phyloP scores from a whole-genome alignment of 2,329 filamentous ascomycete species.

The Dactylellina leptospora region DNA sequence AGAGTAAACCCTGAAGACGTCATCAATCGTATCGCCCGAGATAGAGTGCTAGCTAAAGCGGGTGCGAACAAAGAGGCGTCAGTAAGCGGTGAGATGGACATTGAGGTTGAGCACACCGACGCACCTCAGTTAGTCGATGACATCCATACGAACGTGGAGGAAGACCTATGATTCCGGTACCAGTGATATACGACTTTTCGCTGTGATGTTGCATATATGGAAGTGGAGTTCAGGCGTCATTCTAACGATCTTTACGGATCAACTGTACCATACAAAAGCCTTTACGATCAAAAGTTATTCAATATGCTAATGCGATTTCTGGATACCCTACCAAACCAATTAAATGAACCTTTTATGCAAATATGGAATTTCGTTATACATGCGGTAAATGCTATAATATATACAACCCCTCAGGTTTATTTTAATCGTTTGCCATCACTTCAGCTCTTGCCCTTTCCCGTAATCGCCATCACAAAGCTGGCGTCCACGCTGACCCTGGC shows the following conservation, averaged over 20 bases:
- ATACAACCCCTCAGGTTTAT: background rate
- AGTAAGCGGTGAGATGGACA: conserved; percentile 30
- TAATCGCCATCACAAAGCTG: conserved; percentile 61
- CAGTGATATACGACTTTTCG: background rate
- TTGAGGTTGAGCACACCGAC: conserved; percentile 7
- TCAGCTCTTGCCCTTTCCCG: conserved; percentile 57
- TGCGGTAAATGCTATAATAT: background rate
- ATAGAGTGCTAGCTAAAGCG: conserved; percentile 17
- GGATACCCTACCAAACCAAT: background rate
- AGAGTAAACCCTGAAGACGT: conserved; percentile 32
- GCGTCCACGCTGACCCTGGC: conserved; percentile 59
- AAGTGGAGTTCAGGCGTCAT: conserved; percentile 30
- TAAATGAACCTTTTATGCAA: background rate
- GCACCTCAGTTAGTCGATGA: conserved; percentile 26
- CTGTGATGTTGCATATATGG: background rate
- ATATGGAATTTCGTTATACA: background rate
- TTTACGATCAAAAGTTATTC: background rate
- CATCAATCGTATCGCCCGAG: conserved; percentile 19
- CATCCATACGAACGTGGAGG: conserved; percentile 3
- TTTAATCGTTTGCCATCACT: background rate
- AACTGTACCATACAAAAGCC: conserved; percentile 15
- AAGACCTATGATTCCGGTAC: conserved; percentile 16
- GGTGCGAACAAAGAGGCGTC: background rate
- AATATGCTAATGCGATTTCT: background rate
- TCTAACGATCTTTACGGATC: background rate